Evolutionary conservation across 257 asterid genomes (phyloP).

Genomic region (Ocimum tenuiflorum): DNA sequence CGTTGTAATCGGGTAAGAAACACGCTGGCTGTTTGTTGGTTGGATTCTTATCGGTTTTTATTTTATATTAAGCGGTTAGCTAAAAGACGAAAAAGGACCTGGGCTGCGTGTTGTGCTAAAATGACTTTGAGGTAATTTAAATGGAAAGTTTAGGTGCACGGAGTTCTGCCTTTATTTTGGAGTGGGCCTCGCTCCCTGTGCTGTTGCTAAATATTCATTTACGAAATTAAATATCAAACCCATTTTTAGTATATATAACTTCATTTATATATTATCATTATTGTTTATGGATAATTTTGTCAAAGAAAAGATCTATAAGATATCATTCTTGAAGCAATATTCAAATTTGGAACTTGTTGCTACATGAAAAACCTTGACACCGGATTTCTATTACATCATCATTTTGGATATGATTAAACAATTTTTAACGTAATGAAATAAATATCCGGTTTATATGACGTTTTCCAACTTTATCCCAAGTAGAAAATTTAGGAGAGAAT

Average conservation of each 20-base stretch:
- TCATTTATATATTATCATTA: too few relatives aligned
- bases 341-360: not conserved
- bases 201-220: not conserved
- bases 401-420: not conserved
- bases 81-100: conserved; percentile 18
- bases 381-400: not conserved
- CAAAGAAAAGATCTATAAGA: too few relatives aligned
- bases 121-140: not conserved
- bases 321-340: not conserved
- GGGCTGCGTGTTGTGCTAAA: not conserved
- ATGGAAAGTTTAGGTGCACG: conserved; percentile 15
- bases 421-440: not conserved
- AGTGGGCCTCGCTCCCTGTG: conserved; percentile 25
- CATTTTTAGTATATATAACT: not conserved
- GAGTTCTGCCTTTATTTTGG: conserved; percentile 12
- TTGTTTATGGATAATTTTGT: not conserved
- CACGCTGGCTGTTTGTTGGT: conserved; percentile 31
- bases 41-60: conserved; percentile 21
- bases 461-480: too few relatives aligned
- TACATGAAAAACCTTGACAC: not conserved
- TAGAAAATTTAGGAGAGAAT: too few relatives aligned
- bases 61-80: not conserved
- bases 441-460: too few relatives aligned
- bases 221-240: too few relatives aligned
- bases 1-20: conserved; percentile 30